These are phyloP conservation scores for Coemansia sp. DNA, from an alignment of 192 early-diverging fungal genomes.

Conservation along the genomic window DNA sequence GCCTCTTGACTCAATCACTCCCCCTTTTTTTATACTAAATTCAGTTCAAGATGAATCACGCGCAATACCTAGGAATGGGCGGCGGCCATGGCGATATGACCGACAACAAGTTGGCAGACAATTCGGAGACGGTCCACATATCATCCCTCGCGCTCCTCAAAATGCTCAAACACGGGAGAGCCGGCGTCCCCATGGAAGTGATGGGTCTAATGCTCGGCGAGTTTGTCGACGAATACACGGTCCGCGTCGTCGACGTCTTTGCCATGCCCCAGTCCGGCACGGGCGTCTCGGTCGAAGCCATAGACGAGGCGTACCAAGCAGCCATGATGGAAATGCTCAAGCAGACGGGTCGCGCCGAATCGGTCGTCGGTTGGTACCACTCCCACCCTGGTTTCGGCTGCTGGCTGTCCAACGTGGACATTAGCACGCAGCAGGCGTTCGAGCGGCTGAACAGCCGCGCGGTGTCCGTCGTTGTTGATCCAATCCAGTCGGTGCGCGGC, in stretches of 20 bases:
- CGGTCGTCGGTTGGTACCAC: conserved; percentile 99
- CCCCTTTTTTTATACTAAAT: background rate
- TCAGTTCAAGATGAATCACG: conserved; percentile 37
- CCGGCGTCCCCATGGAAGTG: conserved; percentile 99
- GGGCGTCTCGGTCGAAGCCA: conserved; percentile 97
- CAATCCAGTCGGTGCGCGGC: conserved; percentile 99
- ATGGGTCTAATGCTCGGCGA: conserved; percentile 99
- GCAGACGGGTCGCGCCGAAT: conserved; percentile 97
- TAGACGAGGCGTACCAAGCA: conserved; percentile 99
- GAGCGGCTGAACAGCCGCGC: conserved; percentile 90
- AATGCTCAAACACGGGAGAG: conserved; percentile 94
- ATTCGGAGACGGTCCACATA: conserved; percentile 98
- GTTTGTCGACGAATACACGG: conserved; percentile 99
- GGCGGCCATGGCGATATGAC: conserved; percentile 37
- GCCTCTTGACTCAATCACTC: too few relatives aligned
- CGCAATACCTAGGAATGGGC: conserved; percentile 41
- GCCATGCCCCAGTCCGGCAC: conserved; percentile 99
- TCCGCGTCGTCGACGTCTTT: conserved; percentile 98
- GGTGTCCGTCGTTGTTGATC: conserved; percentile 98
- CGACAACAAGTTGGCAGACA: conserved; percentile 63
- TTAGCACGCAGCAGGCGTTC: conserved; percentile 98
- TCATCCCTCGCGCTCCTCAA: conserved; percentile 97
- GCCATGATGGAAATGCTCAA: conserved; percentile 99
- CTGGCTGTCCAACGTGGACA: conserved; percentile 99
- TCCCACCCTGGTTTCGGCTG: conserved; percentile 99